Conservation (phyloP, 495 filamentous ascomycete species). For the Platismatia glauca region DNA sequence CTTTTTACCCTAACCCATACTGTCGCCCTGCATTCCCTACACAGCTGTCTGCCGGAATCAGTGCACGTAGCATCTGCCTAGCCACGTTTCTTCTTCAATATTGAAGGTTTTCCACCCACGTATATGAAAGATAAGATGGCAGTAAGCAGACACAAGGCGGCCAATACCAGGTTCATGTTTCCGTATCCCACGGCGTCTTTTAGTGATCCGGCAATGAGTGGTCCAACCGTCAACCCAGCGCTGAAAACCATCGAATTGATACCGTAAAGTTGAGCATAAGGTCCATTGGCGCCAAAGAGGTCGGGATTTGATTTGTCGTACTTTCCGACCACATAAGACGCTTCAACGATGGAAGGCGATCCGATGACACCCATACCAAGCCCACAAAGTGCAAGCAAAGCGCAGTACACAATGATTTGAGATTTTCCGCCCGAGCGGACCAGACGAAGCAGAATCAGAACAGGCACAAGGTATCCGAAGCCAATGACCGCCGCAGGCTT, state of each 20-base stretch:
- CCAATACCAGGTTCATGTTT: conserved; percentile 49
- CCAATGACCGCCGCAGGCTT: conserved; percentile 40
- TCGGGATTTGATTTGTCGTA: conserved; percentile 35
- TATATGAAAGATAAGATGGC: conserved; percentile 38
- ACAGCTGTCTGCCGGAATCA: neutral
- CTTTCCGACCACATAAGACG: conserved; percentile 28
- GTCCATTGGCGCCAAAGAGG: conserved; percentile 39
- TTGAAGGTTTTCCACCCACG: conserved; percentile 37
- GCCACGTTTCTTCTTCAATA: conserved; percentile 2
- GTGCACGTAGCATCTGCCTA: neutral
- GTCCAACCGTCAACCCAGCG: conserved; percentile 43
- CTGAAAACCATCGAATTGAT: conserved; percentile 46
- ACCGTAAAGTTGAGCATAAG: conserved; percentile 52
- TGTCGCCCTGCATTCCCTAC: neutral
- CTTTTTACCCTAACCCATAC: too few species aligned
- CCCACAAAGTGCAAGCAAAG: conserved; percentile 41
- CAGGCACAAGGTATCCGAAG: conserved; percentile 40
- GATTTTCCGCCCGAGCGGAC: conserved; percentile 29
- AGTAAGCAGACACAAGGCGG: conserved; percentile 35
- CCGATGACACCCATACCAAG: conserved; percentile 41
- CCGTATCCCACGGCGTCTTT: conserved; percentile 46
- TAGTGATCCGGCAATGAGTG: conserved; percentile 38
- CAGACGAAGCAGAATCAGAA: conserved; percentile 41
- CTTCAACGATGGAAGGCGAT: conserved; percentile 36
- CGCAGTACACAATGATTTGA: conserved; percentile 37